Conservation (phyloP, 768 basidiomycete species). For the Pisolithus tinctorius region DNA sequence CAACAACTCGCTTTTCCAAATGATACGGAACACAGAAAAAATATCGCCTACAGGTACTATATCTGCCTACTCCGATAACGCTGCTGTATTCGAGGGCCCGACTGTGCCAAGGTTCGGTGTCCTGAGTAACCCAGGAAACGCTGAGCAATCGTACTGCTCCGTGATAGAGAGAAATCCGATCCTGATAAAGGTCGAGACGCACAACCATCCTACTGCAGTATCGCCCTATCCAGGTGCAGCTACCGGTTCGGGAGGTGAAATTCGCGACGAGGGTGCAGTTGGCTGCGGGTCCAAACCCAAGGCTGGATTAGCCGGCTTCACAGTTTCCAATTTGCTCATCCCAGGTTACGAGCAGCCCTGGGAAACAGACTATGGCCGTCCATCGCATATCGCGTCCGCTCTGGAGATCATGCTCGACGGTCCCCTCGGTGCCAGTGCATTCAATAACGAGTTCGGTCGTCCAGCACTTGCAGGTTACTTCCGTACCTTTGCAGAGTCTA, state of each 20-base stretch:
- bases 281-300: slow-evolving; percentile 95
- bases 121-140: slow-evolving; percentile 20
- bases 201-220: slow-evolving; percentile 98
- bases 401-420: slow-evolving; percentile 97
- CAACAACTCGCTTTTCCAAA: slow-evolving; percentile 80
- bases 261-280: slow-evolving; percentile 95
- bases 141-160: slow-evolving; percentile 45
- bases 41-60: slow-evolving; percentile 72
- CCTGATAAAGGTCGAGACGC: slow-evolving; percentile 96
- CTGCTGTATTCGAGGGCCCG: slow-evolving; percentile 80
- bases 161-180: slow-evolving; percentile 73
- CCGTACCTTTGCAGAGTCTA: slow-evolving; percentile 83
- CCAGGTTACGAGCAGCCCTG: slow-evolving; percentile 90
- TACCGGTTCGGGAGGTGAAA: slow-evolving; percentile 97
- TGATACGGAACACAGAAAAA: slow-evolving; percentile 96
- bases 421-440: slow-evolving; percentile 89
- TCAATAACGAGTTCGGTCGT: slow-evolving; percentile 98
- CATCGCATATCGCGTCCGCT: slow-evolving; percentile 85
- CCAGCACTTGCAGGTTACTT: slow-evolving; percentile 92
- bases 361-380: slow-evolving; percentile 92
- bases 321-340: slow-evolving; percentile 88
- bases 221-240: slow-evolving; percentile 99
- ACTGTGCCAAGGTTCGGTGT: slow-evolving; percentile 69
- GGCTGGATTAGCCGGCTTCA: slow-evolving; percentile 89
- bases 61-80: slow-evolving; percentile 97